phyloP scores from a whole-genome alignment of 106 monocot genomes.

The Phalaenopsis equestris region DNA sequence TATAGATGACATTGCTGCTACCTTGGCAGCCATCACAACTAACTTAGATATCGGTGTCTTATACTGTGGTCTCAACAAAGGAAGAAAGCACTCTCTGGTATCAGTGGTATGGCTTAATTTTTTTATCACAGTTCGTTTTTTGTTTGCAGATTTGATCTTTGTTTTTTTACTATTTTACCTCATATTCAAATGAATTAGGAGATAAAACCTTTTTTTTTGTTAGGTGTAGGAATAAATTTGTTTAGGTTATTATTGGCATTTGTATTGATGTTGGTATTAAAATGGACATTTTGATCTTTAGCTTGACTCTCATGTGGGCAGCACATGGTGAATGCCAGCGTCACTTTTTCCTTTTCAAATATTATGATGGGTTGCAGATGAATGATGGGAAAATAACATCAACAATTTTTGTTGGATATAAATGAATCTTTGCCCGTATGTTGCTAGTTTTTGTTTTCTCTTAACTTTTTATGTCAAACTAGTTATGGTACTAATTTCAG shows the following conservation, averaged over 20 bases:
- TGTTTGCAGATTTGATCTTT: background rate
- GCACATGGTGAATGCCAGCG: background rate
- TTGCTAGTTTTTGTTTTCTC: background rate
- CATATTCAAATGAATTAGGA: background rate
- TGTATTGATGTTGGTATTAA: background rate
- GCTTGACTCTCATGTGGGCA: no score
- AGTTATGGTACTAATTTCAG: background rate
- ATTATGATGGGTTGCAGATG: background rate
- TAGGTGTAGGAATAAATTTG: background rate
- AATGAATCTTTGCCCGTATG: background rate
- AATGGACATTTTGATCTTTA: background rate
- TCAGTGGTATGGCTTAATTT: constrained; percentile 77
- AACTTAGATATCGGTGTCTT: constrained; percentile 69
- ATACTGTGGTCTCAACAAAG: constrained; percentile 56
- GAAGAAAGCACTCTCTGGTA: constrained; percentile 62
- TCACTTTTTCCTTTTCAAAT: background rate
- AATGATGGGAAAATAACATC: background rate
- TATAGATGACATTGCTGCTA: constrained; percentile 76
- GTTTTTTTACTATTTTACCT: background rate
- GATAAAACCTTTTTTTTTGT: background rate
- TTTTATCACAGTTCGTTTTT: background rate
- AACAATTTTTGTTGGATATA: background rate
- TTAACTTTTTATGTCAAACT: background rate
- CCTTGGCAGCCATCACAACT: constrained; percentile 67
- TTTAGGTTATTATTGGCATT: background rate